Percentiles rank a stretch among this genome's conserved stretches.
These are phyloP conservation scores for Coniferiporia sulphurascens DNA, from an alignment of 1,284 basidiomycete species.

Conservation along the genomic window DNA sequence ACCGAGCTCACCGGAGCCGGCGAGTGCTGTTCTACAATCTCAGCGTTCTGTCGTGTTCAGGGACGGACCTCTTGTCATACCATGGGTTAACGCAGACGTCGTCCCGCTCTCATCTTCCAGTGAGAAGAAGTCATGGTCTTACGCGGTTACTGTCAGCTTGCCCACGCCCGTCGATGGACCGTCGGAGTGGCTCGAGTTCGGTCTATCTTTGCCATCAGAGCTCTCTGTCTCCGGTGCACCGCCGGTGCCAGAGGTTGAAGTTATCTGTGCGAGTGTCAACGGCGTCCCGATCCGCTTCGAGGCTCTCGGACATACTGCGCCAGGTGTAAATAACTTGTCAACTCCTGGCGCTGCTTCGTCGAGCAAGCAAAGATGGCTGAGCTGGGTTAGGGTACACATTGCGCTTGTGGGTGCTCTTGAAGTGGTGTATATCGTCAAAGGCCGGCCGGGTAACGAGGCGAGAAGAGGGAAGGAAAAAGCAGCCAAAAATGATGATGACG, in stretches of 20 bases:
- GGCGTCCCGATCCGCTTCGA: constrained; percentile 60
- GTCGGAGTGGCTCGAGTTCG: constrained; percentile 72
- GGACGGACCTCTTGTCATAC: constrained; percentile 57
- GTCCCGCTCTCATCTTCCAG: constrained; percentile 42
- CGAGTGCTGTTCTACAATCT: constrained; percentile 18
- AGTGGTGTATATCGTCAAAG: constrained; percentile 50
- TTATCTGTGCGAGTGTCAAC: constrained; percentile 56
- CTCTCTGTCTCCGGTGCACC: neutral
- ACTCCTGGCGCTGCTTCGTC: constrained; percentile 30
- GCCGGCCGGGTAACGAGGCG: constrained; percentile 36
- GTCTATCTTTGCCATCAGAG: constrained; percentile 44
- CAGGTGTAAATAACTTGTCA: constrained; percentile 34
- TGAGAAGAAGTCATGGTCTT: constrained; percentile 35
- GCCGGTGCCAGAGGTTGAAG: constrained; percentile 40
- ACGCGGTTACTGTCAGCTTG: constrained; percentile 54
- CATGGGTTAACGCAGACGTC: constrained; percentile 49
- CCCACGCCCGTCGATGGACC: constrained; percentile 52
- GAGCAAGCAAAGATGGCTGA: constrained; percentile 48
- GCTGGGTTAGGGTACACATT: constrained; percentile 57
- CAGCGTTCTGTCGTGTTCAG: constrained; percentile 27
- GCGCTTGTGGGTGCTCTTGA: constrained; percentile 46
- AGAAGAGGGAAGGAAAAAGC: constrained; percentile 16
- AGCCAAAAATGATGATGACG: constrained; percentile 28
- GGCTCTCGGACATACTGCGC: constrained; percentile 37
- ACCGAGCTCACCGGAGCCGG: constrained; percentile 21